Base-by-base conservation (phyloP, 164 flowering plant genomes). In the Tetrastigma voinierianum region DNA sequence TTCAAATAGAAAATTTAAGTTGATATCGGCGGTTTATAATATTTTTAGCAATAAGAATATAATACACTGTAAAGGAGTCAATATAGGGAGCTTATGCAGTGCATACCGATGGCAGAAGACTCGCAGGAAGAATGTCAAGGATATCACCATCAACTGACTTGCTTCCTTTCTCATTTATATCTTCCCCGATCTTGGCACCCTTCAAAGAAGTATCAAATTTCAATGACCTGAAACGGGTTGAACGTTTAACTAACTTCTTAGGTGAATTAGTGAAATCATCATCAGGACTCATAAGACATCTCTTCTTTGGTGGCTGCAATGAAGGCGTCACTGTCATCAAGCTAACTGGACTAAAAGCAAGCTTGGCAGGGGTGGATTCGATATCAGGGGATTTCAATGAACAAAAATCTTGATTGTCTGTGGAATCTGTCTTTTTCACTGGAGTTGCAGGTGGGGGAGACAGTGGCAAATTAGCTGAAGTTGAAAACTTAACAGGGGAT, bases 91-190 rank as follows among this genome's bases (percentile, higher is more conserved):
- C 20, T 59, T 11, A 20, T 20, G 32, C 40, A 13, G 58, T 16
- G 66, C 76, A 78, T 87, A 94, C 98, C 78, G 92, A 87, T 67
- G 82, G 79, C 57, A 90, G n/a, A 69, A 91, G 88, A 24, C 67
- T 53, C 61, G 78, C 74, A 0, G 90, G 82, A 52, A 95, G 91
- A 59, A 87, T 73, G 46, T 82, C 86, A 19, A 78, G 49, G 49
- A 78, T 61, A 66, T 87, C 87, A 59, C 57, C 57, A 66, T 74
- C 82, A 47, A 59, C 46, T 10, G 82, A 69, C 9, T 62, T 66
- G 48, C 65, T 40, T 14, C 57, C 75, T 13, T 20, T 18, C 51
- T 43, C 66, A 25, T 57, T 62, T 3, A 45, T 58, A 51, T 72
- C 64, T 48, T 70, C 77, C 51, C 65, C 72, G 2, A 43, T 46